Evolutionary conservation across 371 early-diverging fungal genomes (phyloP), one percentile per base, ranked within the genome.

Genomic region (Smittium culicis): DNA sequence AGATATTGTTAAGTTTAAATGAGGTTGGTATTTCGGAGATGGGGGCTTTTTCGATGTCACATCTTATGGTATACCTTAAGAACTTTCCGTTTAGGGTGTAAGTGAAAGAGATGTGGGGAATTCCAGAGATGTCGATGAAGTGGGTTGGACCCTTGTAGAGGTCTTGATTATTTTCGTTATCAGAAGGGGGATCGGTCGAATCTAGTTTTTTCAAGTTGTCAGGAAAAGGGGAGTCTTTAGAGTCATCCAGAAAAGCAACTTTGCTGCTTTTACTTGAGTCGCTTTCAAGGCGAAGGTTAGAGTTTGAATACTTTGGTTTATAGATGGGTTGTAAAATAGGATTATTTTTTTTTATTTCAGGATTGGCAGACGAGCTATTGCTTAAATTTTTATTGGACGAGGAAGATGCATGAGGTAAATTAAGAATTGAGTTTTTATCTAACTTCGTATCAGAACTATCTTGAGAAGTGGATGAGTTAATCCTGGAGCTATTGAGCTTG

Each of bases 1-100:
- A 73, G 63, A 76, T 76, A 65, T 77, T 77, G 68, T 77, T 77
- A 20, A 61, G 64, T 60, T 70, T 66, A 62, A 77, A 78, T 66
- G 70, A 73, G 17, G 32, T 28, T 0, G 77, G 77, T 14, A 77
- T 77, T 28, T 65, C 70, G 2, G 61, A 1, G 27, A 71, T 67
- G 1, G 74, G 67, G 24, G 74, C 77, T 1, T 77, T 74, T 30
- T 77, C 77, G 3, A 77, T 63, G 58, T 77, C 77, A 28, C 76
- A 67, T 35, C 77, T 76, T 32, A 77, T 72, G 0, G 67, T 70
- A 55, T 77, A 69, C 16, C 78, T 66, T 17, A 63, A 66, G 1
- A 74, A 70, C 56, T 73, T 71, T n/a, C 77, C 77, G 63, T 77
- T 77, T 32, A 74, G 73, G 25, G 73, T 77, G 31, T 77, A 77